Conservation (phyloP, 495 filamentous ascomycete species). For the Hypoxylon fuscum region DNA sequence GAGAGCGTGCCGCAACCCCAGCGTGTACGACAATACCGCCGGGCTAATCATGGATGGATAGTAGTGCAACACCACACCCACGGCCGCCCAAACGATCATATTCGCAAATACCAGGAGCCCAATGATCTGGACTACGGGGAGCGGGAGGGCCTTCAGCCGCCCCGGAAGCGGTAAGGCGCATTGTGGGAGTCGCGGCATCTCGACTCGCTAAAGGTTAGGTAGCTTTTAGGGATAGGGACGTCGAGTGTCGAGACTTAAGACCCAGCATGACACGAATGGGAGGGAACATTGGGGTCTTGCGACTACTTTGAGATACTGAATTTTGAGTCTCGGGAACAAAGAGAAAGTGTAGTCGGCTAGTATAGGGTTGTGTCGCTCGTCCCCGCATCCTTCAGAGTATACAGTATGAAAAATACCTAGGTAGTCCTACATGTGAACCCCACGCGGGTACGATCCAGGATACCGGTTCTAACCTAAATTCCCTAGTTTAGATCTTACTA, state of each 20-base stretch:
- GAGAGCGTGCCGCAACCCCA: constrained; percentile 92
- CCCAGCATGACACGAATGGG: too few species aligned
- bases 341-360: neutral
- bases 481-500: constrained; percentile 2
- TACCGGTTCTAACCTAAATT: constrained; percentile 9
- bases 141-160: constrained; percentile 61
- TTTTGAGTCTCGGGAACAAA: neutral
- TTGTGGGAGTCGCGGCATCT: constrained; percentile 24
- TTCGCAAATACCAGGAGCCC: constrained; percentile 71
- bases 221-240: too few species aligned
- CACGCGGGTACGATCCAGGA: constrained; percentile 2
- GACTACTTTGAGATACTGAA: neutral
- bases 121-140: constrained; percentile 74
- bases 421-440: neutral
- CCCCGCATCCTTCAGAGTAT: constrained; percentile 1
- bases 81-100: constrained; percentile 74
- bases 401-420: neutral
- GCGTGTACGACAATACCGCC: constrained; percentile 84
- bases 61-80: constrained; percentile 70
- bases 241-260: too few species aligned
- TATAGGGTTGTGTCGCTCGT: neutral
- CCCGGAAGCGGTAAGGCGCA: constrained; percentile 32
- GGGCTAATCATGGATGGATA: constrained; percentile 72
- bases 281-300: neutral
- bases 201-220: neutral